Evolutionary conservation across 2,329 filamentous ascomycete species (phyloP).

Genomic region (Aspergillus sp.): DNA sequence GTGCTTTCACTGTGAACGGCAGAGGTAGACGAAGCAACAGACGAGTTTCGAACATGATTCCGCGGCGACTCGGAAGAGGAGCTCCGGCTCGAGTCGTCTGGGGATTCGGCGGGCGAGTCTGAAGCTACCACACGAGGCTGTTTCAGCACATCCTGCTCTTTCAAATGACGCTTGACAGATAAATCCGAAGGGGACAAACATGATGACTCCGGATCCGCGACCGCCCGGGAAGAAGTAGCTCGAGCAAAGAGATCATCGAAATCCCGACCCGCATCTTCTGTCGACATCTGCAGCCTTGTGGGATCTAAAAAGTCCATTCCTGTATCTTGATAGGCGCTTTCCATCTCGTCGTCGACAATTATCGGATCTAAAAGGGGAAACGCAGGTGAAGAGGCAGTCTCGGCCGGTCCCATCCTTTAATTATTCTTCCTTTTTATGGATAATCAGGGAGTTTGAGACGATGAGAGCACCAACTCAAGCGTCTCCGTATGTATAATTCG

Average conservation of each 20-base stretch:
- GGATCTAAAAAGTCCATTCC: constrained; percentile 41
- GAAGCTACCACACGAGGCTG: constrained; percentile 27
- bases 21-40: constrained; percentile 37
- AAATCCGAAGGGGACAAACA: constrained; percentile 25
- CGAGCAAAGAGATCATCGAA: constrained; percentile 39
- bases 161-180: constrained; percentile 23
- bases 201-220: constrained; percentile 22
- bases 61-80: constrained; percentile 40
- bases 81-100: constrained; percentile 38
- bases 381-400: constrained; percentile 30
- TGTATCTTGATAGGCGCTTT: constrained; percentile 33
- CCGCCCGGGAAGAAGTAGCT: constrained; percentile 25
- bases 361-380: constrained; percentile 37
- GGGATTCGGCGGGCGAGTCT: constrained; percentile 41
- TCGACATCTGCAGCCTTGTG: constrained; percentile 31
- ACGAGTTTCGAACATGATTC: constrained; percentile 37
- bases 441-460: too few relatives aligned
- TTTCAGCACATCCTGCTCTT: constrained; percentile 28
- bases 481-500: neutral
- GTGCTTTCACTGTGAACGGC: constrained; percentile 33
- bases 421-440: neutral
- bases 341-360: constrained; percentile 41
- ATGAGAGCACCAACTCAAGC: too few relatives aligned
- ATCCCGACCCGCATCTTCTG: constrained; percentile 32
- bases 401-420: constrained; percentile 32